Conservation (phyloP, 768 basidiomycete genomes). For the Mycena sanguinolenta region DNA sequence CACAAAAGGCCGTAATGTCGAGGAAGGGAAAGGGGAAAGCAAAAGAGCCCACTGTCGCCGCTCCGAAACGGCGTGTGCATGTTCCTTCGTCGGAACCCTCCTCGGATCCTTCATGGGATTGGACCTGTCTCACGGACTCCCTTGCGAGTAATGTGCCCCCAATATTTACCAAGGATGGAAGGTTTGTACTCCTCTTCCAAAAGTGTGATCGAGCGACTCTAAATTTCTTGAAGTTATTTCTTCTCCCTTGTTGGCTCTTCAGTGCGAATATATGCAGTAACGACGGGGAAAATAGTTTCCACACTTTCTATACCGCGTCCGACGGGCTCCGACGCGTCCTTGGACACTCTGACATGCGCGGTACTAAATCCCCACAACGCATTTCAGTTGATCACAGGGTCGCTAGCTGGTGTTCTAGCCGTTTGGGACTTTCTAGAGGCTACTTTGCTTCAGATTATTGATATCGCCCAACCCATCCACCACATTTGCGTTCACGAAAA, state of each 20-base stretch:
- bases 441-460: constrained; percentile 79
- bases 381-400: constrained; percentile 90
- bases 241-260: constrained; percentile 87
- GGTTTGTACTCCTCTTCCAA: constrained; percentile 59
- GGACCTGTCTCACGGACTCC: constrained; percentile 80
- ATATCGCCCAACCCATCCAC: constrained; percentile 76
- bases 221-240: constrained; percentile 74
- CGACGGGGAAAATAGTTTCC: constrained; percentile 84
- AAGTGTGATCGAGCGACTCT: constrained; percentile 31
- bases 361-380: constrained; percentile 87
- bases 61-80: constrained; percentile 41
- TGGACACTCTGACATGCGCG: constrained; percentile 77
- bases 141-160: constrained; percentile 75
- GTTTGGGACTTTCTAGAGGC: constrained; percentile 97
- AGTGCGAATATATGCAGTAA: constrained; percentile 87
- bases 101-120: constrained; percentile 64
- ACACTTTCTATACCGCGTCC: constrained; percentile 73
- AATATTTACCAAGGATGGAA: constrained; percentile 90
- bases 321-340: constrained; percentile 50
- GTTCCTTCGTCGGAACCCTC: constrained; percentile 29
- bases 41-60: constrained; percentile 49
- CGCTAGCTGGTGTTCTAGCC: constrained; percentile 85
- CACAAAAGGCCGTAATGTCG: constrained; percentile 42
- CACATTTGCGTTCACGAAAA: constrained; percentile 79
- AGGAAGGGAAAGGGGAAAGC: constrained; percentile 65